Conservation (phyloP, 1,139 yeast genomes). For the Kodamaea suecica region DNA sequence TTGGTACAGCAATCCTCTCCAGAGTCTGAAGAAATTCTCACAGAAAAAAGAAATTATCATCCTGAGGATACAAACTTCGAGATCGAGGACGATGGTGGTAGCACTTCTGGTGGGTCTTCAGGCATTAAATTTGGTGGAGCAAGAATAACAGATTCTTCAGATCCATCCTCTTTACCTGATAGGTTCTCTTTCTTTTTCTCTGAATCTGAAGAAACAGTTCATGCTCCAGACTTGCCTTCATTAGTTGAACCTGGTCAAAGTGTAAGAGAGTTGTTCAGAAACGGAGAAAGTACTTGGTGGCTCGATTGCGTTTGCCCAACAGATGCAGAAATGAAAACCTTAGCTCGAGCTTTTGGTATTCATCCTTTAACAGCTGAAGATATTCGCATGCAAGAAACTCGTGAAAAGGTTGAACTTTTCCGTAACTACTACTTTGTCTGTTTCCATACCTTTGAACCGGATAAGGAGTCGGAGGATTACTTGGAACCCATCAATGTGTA, state of each 20-base stretch:
- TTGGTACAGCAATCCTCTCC: background rate
- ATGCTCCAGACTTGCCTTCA: slow-evolving; percentile 82
- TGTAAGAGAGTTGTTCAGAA: slow-evolving; percentile 61
- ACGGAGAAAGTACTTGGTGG: slow-evolving; percentile 73
- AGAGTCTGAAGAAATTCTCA: background rate
- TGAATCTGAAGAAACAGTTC: slow-evolving; percentile 81
- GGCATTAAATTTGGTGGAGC: slow-evolving; percentile 37
- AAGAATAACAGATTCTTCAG: slow-evolving; percentile 19
- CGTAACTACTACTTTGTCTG: slow-evolving; percentile 74
- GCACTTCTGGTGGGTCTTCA: slow-evolving; percentile 17
- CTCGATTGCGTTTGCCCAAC: slow-evolving; percentile 69
- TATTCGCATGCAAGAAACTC: slow-evolving; percentile 80
- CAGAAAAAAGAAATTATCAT: slow-evolving; percentile 1
- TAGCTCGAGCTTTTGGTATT: slow-evolving; percentile 72
- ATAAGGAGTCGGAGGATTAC: slow-evolving; percentile 73
- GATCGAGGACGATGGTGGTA: slow-evolving; percentile 10
- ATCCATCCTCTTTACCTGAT: slow-evolving; percentile 36
- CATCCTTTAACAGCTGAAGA: slow-evolving; percentile 85
- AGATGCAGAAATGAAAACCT: slow-evolving; percentile 62
- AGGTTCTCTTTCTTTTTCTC: slow-evolving; percentile 82
- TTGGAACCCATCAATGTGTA: slow-evolving; percentile 86
- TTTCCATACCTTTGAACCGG: slow-evolving; percentile 79
- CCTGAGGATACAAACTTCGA: slow-evolving; percentile 6
- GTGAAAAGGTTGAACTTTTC: slow-evolving; percentile 80
- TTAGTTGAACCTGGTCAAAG: slow-evolving; percentile 63